phyloP scores from a whole-genome alignment of 352 stramenopile species.

The Pythium sp. region DNA sequence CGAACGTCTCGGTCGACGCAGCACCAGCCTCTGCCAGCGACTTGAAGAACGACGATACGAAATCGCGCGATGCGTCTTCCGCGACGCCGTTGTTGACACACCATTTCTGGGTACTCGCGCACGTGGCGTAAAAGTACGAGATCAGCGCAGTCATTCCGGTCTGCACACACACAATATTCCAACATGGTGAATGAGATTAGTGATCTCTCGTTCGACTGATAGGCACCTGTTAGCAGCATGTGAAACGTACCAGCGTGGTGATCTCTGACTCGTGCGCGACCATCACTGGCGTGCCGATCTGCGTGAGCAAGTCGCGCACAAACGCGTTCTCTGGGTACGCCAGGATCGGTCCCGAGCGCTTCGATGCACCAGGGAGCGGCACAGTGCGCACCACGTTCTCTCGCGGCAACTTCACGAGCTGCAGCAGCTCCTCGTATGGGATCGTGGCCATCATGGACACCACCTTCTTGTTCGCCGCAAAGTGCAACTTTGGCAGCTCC shows the following conservation, averaged over 20 bases:
- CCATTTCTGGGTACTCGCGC: conserved; percentile 79
- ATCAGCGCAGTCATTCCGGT: conserved; percentile 85
- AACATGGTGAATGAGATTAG: conserved; percentile 1
- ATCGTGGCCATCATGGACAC: conserved; percentile 90
- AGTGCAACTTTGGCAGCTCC: conserved; percentile 70
- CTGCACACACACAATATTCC: conserved; percentile 19
- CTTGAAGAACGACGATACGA: conserved; percentile 83
- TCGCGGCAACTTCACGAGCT: conserved; percentile 61
- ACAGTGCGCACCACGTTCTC: conserved; percentile 80
- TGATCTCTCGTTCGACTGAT: neutral
- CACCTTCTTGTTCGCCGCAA: conserved; percentile 57
- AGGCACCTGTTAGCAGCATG: neutral
- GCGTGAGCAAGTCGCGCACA: conserved; percentile 61
- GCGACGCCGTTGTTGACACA: conserved; percentile 83
- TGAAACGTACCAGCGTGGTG: conserved; percentile 56
- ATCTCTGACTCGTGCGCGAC: conserved; percentile 75
- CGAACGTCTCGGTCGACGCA: conserved; percentile 70
- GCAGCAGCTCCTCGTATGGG: conserved; percentile 77
- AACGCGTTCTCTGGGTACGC: conserved; percentile 72
- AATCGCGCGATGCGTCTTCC: conserved; percentile 68
- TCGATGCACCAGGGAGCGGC: conserved; percentile 67
- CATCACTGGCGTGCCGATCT: conserved; percentile 85
- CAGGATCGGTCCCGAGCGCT: conserved; percentile 76
- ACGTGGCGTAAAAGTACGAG: conserved; percentile 86
- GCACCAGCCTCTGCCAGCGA: conserved; percentile 69